These are phyloP conservation scores for Xylaria sp. DNA, from an alignment of 2,329 filamentous ascomycete species.

Conservation along the genomic window DNA sequence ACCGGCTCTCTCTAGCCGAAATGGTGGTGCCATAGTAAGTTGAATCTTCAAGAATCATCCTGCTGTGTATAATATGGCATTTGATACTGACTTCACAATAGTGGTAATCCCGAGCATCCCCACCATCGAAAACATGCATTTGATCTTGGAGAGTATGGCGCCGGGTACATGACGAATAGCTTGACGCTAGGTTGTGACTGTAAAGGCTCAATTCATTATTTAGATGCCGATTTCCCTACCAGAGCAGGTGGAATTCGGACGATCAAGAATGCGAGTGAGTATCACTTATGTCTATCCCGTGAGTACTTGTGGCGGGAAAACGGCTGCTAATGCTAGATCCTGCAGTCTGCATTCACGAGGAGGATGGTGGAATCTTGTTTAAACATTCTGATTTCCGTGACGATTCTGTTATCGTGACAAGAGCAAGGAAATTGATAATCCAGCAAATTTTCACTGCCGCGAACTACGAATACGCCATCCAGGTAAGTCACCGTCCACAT, in stretches of 20 bases:
- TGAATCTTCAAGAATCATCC: neutral
- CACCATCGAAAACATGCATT: slow-evolving; percentile 86
- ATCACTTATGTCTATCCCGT: neutral
- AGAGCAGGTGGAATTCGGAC: slow-evolving; percentile 77
- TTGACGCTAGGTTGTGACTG: slow-evolving; percentile 83
- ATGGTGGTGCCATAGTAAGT: slow-evolving; percentile 87
- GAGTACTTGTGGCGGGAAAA: neutral
- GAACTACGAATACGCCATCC: slow-evolving; percentile 86
- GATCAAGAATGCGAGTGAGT: slow-evolving; percentile 81
- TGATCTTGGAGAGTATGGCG: slow-evolving; percentile 82
- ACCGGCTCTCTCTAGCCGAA: slow-evolving; percentile 87
- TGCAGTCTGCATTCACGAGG: slow-evolving; percentile 86
- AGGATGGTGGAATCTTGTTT: slow-evolving; percentile 90
- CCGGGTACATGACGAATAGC: slow-evolving; percentile 85
- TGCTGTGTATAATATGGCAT: neutral
- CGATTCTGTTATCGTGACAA: slow-evolving; percentile 85
- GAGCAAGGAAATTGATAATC: slow-evolving; percentile 84
- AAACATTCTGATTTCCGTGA: slow-evolving; percentile 96
- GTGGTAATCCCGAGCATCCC: slow-evolving; percentile 79
- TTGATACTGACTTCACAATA: slow-evolving; percentile 37
- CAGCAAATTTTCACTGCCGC: slow-evolving; percentile 95
- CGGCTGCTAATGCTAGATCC: neutral
- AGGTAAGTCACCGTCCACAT: slow-evolving; percentile 42
- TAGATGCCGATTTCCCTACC: slow-evolving; percentile 87
- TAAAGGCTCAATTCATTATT: slow-evolving; percentile 90